These are phyloP conservation scores for Yamadazyma atmosphaerica DNA, from an alignment of 1,139 yeast genomes.

Conservation along the genomic window DNA sequence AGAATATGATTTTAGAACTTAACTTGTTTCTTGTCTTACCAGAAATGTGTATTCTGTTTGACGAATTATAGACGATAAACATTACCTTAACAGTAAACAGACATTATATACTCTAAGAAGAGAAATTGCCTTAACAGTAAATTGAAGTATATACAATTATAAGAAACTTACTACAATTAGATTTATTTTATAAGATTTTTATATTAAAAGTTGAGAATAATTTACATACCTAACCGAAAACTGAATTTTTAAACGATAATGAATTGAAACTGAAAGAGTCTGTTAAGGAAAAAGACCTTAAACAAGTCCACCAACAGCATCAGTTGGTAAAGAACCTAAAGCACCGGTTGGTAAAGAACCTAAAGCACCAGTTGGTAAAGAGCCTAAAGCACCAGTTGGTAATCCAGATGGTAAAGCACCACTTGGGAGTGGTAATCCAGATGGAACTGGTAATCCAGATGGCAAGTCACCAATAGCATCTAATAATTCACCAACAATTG, in stretches of 20 bases:
- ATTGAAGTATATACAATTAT: neutral
- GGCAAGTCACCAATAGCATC: slow-evolving; percentile 12
- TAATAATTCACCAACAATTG: slow-evolving; percentile 12
- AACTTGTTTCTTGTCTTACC: too few relatives aligned
- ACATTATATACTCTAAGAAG: too few relatives aligned
- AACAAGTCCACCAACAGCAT: slow-evolving; percentile 5
- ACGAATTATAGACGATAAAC: too few relatives aligned
- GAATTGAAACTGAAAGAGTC: neutral
- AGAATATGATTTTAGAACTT: too few relatives aligned
- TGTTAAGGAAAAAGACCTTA: neutral
- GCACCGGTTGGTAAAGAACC: slow-evolving; percentile 10
- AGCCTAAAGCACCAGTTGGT: slow-evolving; percentile 6
- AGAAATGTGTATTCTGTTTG: too few relatives aligned
- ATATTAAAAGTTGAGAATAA: neutral
- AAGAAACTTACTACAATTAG: neutral
- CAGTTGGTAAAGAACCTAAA: slow-evolving; percentile 12
- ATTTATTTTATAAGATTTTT: neutral
- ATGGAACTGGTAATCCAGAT: slow-evolving; percentile 9
- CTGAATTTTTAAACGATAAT: neutral
- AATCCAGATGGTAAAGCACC: slow-evolving; percentile 8
- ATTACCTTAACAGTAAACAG: too few relatives aligned
- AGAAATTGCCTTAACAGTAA: too few relatives aligned
- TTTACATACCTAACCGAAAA: slow-evolving; percentile 2
- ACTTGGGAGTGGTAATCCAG: slow-evolving; percentile 12
- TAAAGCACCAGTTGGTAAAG: slow-evolving; percentile 8